Evolutionary conservation across 2,329 filamentous ascomycete genomes (phyloP), one percentile per base, ranked within the genome.

Genomic region (Calonectria honghensis): DNA sequence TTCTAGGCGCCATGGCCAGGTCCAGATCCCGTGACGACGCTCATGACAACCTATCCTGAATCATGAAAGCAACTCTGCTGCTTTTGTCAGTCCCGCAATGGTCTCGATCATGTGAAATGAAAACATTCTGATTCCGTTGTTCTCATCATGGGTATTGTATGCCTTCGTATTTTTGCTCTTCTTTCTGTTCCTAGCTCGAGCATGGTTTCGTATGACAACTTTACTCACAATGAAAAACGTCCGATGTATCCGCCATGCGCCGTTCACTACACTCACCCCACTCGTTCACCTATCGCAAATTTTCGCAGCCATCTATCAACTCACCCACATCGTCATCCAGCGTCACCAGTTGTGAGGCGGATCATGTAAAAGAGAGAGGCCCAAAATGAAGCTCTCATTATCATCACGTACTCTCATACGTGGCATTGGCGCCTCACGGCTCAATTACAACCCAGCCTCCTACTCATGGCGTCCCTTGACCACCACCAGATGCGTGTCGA

Each of bases 281-380:
- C 32, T 63, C 41, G 78, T 80, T 57, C 20, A 13, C 27, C 48
- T 79, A 79, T 72, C 72, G 76, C 77, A 79, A 81, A 81, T 77
- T 81, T 81, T 81, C 67, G 48, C 77, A n/a, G 61, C 57, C 48
- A 61, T 70, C 65, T 63, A 70, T 73, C 74, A 72, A 74, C 73
- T 59, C 68, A 65, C 72, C 51, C 48, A 35, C 67, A 32, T 39
- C 32, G 65, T 35, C 74, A 61, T 24, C 39, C 35, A 41, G 9
- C 45, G 32, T 68, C 35, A 57, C 29, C 35, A 45, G 18, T 51
- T n/a, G 37, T 24, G 11, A 59, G 35, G 29, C 69, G 51, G 72
- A 57, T 37, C 32, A 80, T 78, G 76, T 78, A 77, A 70, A 72
- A 72, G 37, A 29, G 54, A 45, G 70, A 59, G 10, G 63, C 6